Evolutionary conservation across 2,329 filamentous ascomycete genomes (phyloP).

Genomic region (Nothomitra cinnamomea): DNA sequence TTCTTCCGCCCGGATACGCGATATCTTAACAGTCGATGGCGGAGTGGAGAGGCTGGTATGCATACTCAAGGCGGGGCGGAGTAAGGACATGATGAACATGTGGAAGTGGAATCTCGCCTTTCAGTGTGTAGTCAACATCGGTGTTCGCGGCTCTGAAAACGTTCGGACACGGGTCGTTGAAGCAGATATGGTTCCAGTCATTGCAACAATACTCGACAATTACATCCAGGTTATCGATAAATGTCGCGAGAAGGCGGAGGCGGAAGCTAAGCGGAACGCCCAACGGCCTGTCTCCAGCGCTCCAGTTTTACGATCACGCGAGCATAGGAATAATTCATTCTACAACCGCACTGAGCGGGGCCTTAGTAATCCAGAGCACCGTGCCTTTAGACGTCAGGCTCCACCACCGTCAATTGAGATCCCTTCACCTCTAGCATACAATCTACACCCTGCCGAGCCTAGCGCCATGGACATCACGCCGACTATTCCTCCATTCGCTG

Average conservation of each 20-base stretch:
- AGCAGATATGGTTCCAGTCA: slow-evolving; percentile 97
- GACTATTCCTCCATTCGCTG: slow-evolving; percentile 40
- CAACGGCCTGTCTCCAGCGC: slow-evolving; percentile 17
- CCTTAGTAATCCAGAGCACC: slow-evolving; percentile 37
- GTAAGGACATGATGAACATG: slow-evolving; percentile 99
- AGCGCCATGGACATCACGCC: slow-evolving; percentile 43
- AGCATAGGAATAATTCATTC: slow-evolving; percentile 13
- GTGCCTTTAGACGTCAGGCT: slow-evolving; percentile 55
- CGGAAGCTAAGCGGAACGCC: slow-evolving; percentile 50
- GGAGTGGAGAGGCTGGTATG: slow-evolving; percentile 92
- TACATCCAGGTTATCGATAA: slow-evolving; percentile 95
- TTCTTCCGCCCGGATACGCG: slow-evolving; percentile 88
- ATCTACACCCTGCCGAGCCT: slow-evolving; percentile 30
- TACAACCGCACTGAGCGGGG: slow-evolving; percentile 35
- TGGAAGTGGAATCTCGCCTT: slow-evolving; percentile 99
- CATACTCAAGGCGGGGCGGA: slow-evolving; percentile 93
- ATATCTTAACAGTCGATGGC: slow-evolving; percentile 96
- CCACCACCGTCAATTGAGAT: slow-evolving; percentile 76
- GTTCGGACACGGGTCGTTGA: slow-evolving; percentile 93
- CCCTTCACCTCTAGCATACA: slow-evolving; percentile 34
- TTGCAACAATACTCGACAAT: slow-evolving; percentile 94
- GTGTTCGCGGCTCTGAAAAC: slow-evolving; percentile 83
- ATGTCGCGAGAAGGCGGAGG: slow-evolving; percentile 69
- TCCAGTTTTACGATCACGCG: slow-evolving; percentile 2
- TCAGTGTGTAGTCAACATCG: slow-evolving; percentile 97